Evolutionary conservation across 306 rosid species (phyloP).

Genomic region (Casuarina glauca): DNA sequence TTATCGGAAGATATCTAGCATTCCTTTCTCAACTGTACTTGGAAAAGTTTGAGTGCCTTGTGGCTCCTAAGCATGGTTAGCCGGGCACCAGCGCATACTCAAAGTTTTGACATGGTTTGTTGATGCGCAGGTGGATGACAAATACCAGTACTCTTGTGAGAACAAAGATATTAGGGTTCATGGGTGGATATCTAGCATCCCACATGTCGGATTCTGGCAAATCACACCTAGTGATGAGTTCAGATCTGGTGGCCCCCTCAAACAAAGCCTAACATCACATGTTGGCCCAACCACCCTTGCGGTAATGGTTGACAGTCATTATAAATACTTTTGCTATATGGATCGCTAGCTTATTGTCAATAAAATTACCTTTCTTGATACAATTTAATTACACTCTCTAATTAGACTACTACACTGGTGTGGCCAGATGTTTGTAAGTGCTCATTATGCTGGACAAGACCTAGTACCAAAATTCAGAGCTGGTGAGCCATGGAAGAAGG

Average conservation of each 20-base stretch:
- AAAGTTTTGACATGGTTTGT: constrained; percentile 32
- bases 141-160: constrained; percentile 88
- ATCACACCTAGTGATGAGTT: constrained; percentile 76
- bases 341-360: constrained; percentile 3
- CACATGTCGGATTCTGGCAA: constrained; percentile 68
- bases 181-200: constrained; percentile 79
- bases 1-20: neutral
- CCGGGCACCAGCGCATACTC: constrained; percentile 19
- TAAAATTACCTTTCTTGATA: constrained; percentile 15
- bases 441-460: constrained; percentile 87
- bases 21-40: neutral
- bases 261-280: constrained; percentile 80
- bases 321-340: constrained; percentile 11
- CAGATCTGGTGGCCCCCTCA: constrained; percentile 85
- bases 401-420: constrained; percentile 20
- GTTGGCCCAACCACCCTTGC: constrained; percentile 88
- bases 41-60: constrained; percentile 2
- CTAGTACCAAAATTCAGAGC: constrained; percentile 55
- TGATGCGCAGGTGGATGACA: constrained; percentile 79
- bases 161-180: constrained; percentile 81
- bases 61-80: constrained; percentile 13
- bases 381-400: constrained; percentile 23
- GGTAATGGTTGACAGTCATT: constrained; percentile 46
- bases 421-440: constrained; percentile 71
- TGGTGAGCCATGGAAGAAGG: constrained; percentile 90